Conservation (phyloP, 2,329 filamentous ascomycete species). For the Colletotrichum sp. region DNA sequence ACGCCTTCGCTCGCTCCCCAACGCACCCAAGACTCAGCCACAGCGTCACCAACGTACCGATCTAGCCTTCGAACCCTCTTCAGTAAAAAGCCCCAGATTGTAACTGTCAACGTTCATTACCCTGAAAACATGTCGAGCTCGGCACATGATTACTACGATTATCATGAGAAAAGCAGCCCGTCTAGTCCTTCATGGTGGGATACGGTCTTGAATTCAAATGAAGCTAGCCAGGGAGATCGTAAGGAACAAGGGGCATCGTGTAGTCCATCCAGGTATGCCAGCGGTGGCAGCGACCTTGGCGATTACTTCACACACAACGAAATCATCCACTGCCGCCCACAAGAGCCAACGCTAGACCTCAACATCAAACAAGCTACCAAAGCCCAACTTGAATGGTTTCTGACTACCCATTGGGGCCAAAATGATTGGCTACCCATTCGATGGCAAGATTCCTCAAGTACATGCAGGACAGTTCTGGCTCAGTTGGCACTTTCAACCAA, state of each 20-base stretch:
- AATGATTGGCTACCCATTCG: background rate
- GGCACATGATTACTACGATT: background rate
- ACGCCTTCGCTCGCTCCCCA: background rate
- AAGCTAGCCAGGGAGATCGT: background rate
- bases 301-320: background rate
- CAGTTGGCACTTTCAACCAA: background rate
- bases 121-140: background rate
- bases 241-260: background rate
- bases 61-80: background rate
- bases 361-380: background rate
- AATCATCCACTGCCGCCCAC: background rate
- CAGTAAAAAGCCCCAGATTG: background rate
- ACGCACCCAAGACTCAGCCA: background rate
- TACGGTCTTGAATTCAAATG: background rate
- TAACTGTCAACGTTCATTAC: background rate
- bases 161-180: background rate
- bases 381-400: background rate
- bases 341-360: background rate
- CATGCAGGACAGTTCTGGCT: background rate
- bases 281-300: background rate
- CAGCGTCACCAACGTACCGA: background rate
- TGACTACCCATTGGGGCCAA: background rate
- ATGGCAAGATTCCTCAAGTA: background rate
- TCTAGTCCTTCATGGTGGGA: background rate
- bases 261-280: background rate